These are phyloP conservation scores for Phlebopus sp. DNA, from an alignment of 1,284 basidiomycete species.

Conservation along the genomic window DNA sequence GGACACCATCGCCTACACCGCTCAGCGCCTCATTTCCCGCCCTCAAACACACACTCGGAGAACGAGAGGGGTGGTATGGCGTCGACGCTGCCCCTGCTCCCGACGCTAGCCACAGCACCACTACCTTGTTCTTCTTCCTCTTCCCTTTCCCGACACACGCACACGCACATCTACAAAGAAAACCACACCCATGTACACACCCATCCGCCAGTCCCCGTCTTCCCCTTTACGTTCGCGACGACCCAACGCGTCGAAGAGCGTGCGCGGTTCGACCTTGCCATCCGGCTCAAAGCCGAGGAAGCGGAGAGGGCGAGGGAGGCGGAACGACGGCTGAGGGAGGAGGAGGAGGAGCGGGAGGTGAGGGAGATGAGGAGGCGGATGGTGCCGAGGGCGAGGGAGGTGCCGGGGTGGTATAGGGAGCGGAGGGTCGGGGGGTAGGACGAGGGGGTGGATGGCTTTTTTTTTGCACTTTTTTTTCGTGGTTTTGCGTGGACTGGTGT, in stretches of 20 bases:
- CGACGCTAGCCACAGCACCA: no score
- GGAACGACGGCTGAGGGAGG: constrained; percentile 41
- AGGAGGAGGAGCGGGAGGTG: constrained; percentile 56
- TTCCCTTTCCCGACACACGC: constrained; percentile 1
- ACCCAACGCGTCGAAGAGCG: constrained; percentile 57
- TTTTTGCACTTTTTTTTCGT: no score
- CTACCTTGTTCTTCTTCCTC: no score
- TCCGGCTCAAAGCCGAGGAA: constrained; percentile 56
- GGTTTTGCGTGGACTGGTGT: no score
- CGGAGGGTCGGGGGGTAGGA: no score
- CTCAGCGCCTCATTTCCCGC: constrained; percentile 10
- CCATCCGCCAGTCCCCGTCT: constrained; percentile 41
- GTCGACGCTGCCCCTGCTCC: no score
- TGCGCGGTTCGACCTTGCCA: constrained; percentile 56
- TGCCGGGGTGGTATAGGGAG: constrained; percentile 72
- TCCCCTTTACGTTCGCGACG: constrained; percentile 48
- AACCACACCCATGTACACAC: constrained; percentile 41
- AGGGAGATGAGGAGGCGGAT: constrained; percentile 56
- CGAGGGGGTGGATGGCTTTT: no score
- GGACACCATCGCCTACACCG: constrained; percentile 18
- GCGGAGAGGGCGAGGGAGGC: constrained; percentile 42
- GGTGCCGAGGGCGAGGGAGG: constrained; percentile 64
- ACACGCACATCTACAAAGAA: constrained; percentile 40
- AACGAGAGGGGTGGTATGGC: no score
- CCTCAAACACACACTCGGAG: constrained; percentile 34